Conservation (phyloP, 495 filamentous ascomycete species). For the Penicillium arizonense region DNA sequence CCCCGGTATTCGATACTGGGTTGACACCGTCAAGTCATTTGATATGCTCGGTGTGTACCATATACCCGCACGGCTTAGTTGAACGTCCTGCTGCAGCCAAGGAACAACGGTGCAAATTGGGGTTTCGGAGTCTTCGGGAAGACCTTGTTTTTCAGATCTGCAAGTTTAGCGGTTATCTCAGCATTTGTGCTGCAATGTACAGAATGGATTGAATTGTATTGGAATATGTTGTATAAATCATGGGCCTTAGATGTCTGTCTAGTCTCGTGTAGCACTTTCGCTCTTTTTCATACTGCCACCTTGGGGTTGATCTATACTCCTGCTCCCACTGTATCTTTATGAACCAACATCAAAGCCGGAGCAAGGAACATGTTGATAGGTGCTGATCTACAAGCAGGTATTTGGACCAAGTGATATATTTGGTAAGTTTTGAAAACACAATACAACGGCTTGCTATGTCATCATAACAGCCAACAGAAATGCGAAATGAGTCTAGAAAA, state of each 20-base stretch:
- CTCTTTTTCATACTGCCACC: too few species aligned
- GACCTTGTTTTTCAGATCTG: conserved; percentile 17
- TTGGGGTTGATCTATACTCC: neutral
- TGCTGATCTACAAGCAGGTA: neutral
- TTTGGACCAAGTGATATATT: conserved; percentile 1
- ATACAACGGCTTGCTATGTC: conserved; percentile 10
- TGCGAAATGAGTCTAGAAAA: conserved; percentile 3
- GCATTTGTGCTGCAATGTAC: conserved; percentile 18
- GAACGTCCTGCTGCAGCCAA: conserved; percentile 4
- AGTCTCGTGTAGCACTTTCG: too few species aligned
- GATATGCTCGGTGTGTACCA: conserved; percentile 14
- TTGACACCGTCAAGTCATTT: neutral
- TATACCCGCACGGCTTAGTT: conserved; percentile 10
- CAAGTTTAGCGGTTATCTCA: conserved; percentile 15
- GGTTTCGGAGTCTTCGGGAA: conserved; percentile 27
- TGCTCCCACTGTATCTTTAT: too few species aligned
- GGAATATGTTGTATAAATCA: conserved; percentile 10
- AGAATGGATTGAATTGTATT: conserved; percentile 14
- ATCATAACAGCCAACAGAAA: conserved; percentile 8
- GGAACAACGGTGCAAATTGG: conserved; percentile 23
- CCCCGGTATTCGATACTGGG: neutral
- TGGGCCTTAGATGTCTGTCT: neutral
- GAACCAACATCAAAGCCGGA: neutral
- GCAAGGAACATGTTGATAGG: neutral
- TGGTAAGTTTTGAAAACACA: conserved; percentile 8